Evolutionary conservation across 2,329 filamentous ascomycete genomes (phyloP).

Genomic region (Pestalotiopsis sp.): DNA sequence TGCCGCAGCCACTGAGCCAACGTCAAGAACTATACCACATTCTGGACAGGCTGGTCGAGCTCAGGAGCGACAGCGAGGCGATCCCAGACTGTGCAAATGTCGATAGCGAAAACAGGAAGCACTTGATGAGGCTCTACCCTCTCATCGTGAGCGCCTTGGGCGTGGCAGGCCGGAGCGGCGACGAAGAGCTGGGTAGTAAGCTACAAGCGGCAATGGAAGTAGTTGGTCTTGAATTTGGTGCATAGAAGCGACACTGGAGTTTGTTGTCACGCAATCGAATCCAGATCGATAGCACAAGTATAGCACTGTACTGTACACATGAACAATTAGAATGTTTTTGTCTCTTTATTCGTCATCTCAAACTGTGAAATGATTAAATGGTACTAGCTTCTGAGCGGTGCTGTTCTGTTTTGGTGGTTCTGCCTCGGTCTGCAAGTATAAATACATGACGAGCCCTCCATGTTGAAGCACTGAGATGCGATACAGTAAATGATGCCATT

Average conservation of each 20-base stretch:
- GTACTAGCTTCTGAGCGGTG: slow-evolving; percentile 1
- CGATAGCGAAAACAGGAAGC: slow-evolving; percentile 66
- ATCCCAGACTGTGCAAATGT: slow-evolving; percentile 60
- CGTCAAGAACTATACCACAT: slow-evolving; percentile 77
- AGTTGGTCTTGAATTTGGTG: slow-evolving; percentile 60
- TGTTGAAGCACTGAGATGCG: background rate
- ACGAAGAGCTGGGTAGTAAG: slow-evolving; percentile 60
- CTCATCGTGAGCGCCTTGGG: slow-evolving; percentile 68
- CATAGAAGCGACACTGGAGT: slow-evolving; percentile 20
- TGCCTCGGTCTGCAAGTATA: background rate
- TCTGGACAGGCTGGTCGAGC: slow-evolving; percentile 64
- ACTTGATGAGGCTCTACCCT: slow-evolving; percentile 81
- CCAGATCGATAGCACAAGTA: background rate
- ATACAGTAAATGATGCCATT: slow-evolving; percentile 1
- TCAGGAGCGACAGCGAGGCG: slow-evolving; percentile 71
- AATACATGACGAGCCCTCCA: background rate
- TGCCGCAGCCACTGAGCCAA: slow-evolving; percentile 85
- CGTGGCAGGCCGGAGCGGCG: slow-evolving; percentile 58
- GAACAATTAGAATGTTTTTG: background rate
- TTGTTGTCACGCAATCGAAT: background rate
- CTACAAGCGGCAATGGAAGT: slow-evolving; percentile 63
- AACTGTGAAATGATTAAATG: background rate
- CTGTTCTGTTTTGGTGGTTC: background rate
- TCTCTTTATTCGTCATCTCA: background rate
- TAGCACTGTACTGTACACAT: background rate